Conservation (phyloP, 202 grass and related monocot species). For the Sporobolus alterniflorus region DNA sequence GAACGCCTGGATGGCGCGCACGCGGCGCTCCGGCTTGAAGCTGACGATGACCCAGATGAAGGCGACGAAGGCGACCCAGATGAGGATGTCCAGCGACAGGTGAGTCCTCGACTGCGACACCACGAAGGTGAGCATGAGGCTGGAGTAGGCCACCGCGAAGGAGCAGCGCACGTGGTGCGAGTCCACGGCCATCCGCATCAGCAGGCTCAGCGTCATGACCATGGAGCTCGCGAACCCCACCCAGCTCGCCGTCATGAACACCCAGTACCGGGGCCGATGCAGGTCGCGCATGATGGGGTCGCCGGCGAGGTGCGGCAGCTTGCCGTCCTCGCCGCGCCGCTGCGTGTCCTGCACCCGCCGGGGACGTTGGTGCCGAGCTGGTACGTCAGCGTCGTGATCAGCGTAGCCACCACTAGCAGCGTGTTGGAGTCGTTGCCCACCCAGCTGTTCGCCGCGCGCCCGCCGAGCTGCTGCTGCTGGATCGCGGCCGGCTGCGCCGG, state of each 20-base stretch:
- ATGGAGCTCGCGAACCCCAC: constrained; percentile 58
- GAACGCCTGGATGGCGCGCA: not conserved
- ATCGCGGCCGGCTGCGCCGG: not conserved
- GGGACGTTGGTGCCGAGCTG: constrained; percentile 54
- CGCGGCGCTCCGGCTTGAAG: constrained; percentile 24
- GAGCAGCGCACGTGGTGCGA: constrained; percentile 53
- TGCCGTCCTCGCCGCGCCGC: not conserved
- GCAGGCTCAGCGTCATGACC: constrained; percentile 61
- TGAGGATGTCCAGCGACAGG: constrained; percentile 38
- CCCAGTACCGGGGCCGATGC: constrained; percentile 45
- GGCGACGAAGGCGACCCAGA: constrained; percentile 42
- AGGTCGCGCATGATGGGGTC: constrained; percentile 69
- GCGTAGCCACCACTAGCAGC: constrained; percentile 57
- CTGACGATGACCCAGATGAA: constrained; percentile 51
- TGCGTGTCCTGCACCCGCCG: constrained; percentile 34
- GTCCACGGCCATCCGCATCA: constrained; percentile 42
- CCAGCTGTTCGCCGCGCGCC: constrained; percentile 25
- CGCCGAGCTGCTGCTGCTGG: constrained; percentile 23
- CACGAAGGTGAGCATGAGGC: constrained; percentile 63
- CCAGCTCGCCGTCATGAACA: constrained; percentile 66
- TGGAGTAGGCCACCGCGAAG: constrained; percentile 58
- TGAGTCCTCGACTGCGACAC: constrained; percentile 53
- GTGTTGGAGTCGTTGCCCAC: constrained; percentile 51
- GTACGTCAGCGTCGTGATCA: constrained; percentile 67
- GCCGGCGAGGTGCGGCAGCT: constrained; percentile 25